Evolutionary conservation across 495 filamentous ascomycete genomes (phyloP).

Genomic region (Penicillium nucicola): DNA sequence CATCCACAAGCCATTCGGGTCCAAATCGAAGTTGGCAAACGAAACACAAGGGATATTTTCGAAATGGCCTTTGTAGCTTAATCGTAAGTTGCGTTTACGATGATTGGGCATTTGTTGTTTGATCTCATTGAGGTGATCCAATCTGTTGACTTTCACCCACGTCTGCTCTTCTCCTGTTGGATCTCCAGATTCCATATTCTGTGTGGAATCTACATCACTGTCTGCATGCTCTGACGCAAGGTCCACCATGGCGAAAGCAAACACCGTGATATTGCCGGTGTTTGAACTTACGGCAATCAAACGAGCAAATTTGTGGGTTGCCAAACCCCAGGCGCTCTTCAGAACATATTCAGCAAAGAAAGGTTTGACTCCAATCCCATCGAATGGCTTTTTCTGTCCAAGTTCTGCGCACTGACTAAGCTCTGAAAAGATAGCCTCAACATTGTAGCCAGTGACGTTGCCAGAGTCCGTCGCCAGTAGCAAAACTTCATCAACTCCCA

Average conservation of each 20-base stretch:
- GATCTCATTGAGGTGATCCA: conserved; percentile 24
- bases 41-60: conserved; percentile 76
- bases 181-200: conserved; percentile 18
- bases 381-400: conserved; percentile 22
- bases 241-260: conserved; percentile 65
- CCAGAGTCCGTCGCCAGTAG: conserved; percentile 81
- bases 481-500: conserved; percentile 79
- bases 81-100: conserved; percentile 36
- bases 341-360: conserved; percentile 77
- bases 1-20: conserved; percentile 65
- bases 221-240: conserved; percentile 15
- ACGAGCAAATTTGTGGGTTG: conserved; percentile 73
- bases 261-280: conserved; percentile 61
- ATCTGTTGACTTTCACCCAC: conserved; percentile 33
- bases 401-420: conserved; percentile 30
- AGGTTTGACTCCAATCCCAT: conserved; percentile 36
- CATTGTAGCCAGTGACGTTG: conserved; percentile 80
- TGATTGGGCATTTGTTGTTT: conserved; percentile 29
- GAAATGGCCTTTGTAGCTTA: conserved; percentile 44
- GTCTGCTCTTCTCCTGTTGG: conserved; percentile 29
- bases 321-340: conserved; percentile 83
- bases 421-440: conserved; percentile 50
- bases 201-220: conserved; percentile 4
- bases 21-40: conserved; percentile 64
- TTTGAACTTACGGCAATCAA: conserved; percentile 83